Evolutionary conservation across 2,329 filamentous ascomycete species (phyloP).

Genomic region (Colletotrichum australisinense): DNA sequence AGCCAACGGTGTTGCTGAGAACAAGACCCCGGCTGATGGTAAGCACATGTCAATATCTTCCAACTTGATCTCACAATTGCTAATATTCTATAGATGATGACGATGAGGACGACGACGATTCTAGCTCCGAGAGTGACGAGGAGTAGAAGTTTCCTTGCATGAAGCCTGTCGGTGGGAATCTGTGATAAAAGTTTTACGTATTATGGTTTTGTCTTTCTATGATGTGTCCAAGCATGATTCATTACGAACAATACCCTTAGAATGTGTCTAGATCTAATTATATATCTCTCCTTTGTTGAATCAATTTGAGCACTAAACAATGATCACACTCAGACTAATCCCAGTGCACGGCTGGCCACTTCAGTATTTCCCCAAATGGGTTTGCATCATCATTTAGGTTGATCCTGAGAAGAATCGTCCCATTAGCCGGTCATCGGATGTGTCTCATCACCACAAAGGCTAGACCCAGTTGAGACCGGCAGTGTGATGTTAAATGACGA

Average conservation of each 20-base stretch:
- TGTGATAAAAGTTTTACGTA: slow-evolving; percentile 21
- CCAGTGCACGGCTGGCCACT: not conserved
- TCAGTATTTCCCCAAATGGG: no score
- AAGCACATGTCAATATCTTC: not conserved
- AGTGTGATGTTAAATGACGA: not conserved
- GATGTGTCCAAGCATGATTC: slow-evolving; percentile 27
- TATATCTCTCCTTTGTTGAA: not conserved
- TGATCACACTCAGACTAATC: not conserved
- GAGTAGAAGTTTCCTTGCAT: slow-evolving; percentile 1
- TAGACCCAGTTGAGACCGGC: not conserved
- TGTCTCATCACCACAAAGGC: not conserved
- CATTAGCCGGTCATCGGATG: not conserved
- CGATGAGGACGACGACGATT: slow-evolving; percentile 27
- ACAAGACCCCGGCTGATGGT: slow-evolving; percentile 31
- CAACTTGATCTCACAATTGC: not conserved
- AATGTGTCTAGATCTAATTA: slow-evolving; percentile 29
- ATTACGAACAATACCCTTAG: slow-evolving; percentile 33
- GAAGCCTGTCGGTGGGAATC: not conserved
- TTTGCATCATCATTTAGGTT: no score
- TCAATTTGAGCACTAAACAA: not conserved
- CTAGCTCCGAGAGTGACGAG: slow-evolving; percentile 33
- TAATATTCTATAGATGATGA: slow-evolving; percentile 13
- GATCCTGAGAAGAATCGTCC: not conserved
- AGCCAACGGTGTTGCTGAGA: slow-evolving; percentile 5
- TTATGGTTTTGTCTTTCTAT: slow-evolving; percentile 17